A percentile compares a stretch with the other conserved stretches of the same genome.
These are phyloP conservation scores for Fistulinella cinereoalba DNA, from an alignment of 1,284 basidiomycete species.

Conservation along the genomic window DNA sequence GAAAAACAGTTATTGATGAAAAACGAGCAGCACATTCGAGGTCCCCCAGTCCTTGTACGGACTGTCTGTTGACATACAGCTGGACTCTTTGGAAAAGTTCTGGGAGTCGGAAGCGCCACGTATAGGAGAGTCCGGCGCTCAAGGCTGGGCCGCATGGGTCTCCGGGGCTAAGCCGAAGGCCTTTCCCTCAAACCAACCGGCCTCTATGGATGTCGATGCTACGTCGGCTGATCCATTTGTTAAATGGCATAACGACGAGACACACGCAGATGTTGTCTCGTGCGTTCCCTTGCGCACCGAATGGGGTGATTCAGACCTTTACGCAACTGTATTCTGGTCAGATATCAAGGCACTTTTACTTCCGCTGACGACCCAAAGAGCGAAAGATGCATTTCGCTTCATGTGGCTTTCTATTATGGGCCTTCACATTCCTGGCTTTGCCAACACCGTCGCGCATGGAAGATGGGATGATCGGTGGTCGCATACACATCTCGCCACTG, in stretches of 20 bases:
- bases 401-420: constrained; percentile 79
- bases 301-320: constrained; percentile 69
- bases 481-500: constrained; percentile 42
- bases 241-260: constrained; percentile 68
- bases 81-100: constrained; percentile 65
- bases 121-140: constrained; percentile 56
- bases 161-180: constrained; percentile 38
- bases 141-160: constrained; percentile 64
- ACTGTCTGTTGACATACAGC: constrained; percentile 43
- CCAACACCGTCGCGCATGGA: constrained; percentile 38
- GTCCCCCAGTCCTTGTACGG: constrained; percentile 43
- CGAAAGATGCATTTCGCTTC: constrained; percentile 65
- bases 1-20: constrained; percentile 5
- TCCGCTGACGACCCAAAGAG: constrained; percentile 48
- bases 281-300: constrained; percentile 59
- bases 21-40: constrained; percentile 51
- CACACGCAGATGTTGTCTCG: constrained; percentile 41
- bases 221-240: constrained; percentile 57
- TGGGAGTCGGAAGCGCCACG: constrained; percentile 74
- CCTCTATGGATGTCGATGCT: constrained; percentile 20
- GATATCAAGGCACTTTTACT: constrained; percentile 77
- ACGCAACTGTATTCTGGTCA: constrained; percentile 72
- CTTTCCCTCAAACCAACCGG: constrained; percentile 8
- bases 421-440: constrained; percentile 68
- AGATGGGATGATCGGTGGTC: constrained; percentile 69